Base-by-base conservation (phyloP, 352 stramenopile genomes). In the Phytopythium vexans region DNA sequence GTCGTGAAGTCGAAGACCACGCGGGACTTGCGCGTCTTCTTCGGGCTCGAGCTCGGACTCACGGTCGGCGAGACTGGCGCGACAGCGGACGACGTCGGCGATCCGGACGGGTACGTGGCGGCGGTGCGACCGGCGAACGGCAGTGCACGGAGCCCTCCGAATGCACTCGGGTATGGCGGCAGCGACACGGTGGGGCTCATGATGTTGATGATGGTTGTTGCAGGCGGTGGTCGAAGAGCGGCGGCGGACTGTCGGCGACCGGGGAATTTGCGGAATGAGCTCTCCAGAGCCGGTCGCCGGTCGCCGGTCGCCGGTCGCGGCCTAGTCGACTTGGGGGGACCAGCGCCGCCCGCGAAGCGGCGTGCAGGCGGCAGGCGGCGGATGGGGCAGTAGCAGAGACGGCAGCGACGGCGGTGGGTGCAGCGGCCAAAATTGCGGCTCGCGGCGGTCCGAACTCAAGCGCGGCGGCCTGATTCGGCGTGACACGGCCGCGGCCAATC, bases 1-100 rank as follows among this genome's bases (percentile, higher is more conserved):
- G 66, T 74, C 35, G 71, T 72, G 44, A 82, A 82, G 53, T 85
- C 71, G 44, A 76, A 82, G 37, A 80, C 71, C 47, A 78, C 54
- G 61, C 72, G 74, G 50, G 66, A 80, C 60, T 78, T 80, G 48
- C 64, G 70, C 16, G 50, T 40, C 48, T 72, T 73, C 52, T 75
- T 69, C 16, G 11, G n/a, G n/a, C 31, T 27, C 4, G 47, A 11
- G 31, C 8, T 10, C 8, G 4, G 46, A 15, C 35, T 33, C 16
- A 35, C 6, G 39, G 14, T n/a, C 35, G 31, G 34, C 46, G 15
- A 6, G 14, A 33, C 10, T 8, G 15, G 27, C 42, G 16, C 11
- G 42, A 12, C 27, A 3, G 11, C n/a, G 43, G 27, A 32, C 27
- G 33, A 33, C 10, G 35, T 7, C 8, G 34, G 34, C 47, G 47